A percentile compares a stretch with the other conserved stretches of the same genome.
phyloP scores from a whole-genome alignment of 169 alveolate species.

The Besnoitia besnoiti region DNA sequence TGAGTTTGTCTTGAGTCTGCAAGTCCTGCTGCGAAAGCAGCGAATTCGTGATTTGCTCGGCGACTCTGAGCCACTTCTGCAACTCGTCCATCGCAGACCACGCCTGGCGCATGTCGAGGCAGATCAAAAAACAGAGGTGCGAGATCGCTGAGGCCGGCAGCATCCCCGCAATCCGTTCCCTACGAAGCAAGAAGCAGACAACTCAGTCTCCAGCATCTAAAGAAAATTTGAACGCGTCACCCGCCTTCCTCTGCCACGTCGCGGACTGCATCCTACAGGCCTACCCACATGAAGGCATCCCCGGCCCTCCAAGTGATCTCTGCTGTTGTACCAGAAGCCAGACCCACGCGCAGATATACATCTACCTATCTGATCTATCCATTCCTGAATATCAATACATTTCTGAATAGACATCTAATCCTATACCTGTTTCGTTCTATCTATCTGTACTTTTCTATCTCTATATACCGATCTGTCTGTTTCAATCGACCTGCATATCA shows the following conservation, averaged over 20 bases:
- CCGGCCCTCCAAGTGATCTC: too few species aligned
- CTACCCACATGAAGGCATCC: too few species aligned
- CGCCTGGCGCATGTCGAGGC: constrained; percentile 46
- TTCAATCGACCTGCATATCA: not conserved
- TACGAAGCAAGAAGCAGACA: not conserved
- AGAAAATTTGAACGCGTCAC: too few species aligned
- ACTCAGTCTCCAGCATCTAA: too few species aligned
- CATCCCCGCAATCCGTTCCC: constrained; percentile 1
- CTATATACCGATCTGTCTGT: not conserved
- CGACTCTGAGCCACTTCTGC: constrained; percentile 10
- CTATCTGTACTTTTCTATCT: not conserved
- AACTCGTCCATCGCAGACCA: constrained; percentile 36
- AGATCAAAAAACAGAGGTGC: constrained; percentile 1
- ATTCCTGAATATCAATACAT: not conserved
- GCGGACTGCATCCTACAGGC: too few species aligned
- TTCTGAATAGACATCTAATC: not conserved
- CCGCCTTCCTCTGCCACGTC: too few species aligned
- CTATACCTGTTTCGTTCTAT: not conserved
- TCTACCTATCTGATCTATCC: not conserved
- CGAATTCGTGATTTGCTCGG: not conserved
- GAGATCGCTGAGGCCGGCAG: constrained; percentile 13
- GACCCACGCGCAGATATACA: too few species aligned
- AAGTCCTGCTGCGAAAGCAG: not conserved
- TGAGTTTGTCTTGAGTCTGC: not conserved
- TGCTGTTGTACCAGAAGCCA: too few species aligned